A percentile compares a stretch with the other conserved stretches of the same genome.
Conservation (phyloP, 805 yeast genomes). For the Sugiyamaella americana region DNA sequence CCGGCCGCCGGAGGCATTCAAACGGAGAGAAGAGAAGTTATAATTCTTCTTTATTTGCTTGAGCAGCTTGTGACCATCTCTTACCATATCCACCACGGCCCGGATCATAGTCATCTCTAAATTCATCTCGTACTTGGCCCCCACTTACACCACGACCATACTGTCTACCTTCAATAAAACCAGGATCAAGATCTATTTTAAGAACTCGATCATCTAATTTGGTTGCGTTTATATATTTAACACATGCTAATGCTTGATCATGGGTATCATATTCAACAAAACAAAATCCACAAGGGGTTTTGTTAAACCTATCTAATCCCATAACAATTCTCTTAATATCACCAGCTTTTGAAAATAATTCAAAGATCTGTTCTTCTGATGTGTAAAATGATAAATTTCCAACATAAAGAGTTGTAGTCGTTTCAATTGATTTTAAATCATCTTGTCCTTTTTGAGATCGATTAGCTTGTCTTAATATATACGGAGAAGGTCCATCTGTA, state of each 20-base stretch:
- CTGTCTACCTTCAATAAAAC: conserved; percentile 92
- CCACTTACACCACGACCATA: conserved; percentile 91
- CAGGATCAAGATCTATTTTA: conserved; percentile 91
- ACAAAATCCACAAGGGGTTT: conserved; percentile 96
- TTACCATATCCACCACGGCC: conserved; percentile 41
- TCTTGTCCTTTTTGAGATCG: conserved; percentile 35
- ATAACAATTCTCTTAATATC: conserved; percentile 68
- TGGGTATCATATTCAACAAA: conserved; percentile 72
- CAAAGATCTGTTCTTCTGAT: conserved; percentile 91
- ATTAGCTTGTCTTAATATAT: conserved; percentile 31
- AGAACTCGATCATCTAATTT: conserved; percentile 76
- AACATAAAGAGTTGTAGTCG: conserved; percentile 75
- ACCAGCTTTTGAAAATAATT: conserved; percentile 58
- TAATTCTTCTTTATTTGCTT: neutral
- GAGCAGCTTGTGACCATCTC: conserved; percentile 19
- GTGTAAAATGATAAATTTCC: conserved; percentile 88
- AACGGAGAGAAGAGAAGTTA: too few species aligned
- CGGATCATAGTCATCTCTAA: conserved; percentile 38
- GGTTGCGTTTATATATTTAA: conserved; percentile 76
- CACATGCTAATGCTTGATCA: conserved; percentile 70
- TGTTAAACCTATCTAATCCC: conserved; percentile 88
- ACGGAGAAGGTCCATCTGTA: conserved; percentile 32
- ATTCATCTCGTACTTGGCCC: conserved; percentile 82
- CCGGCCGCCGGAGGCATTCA: too few species aligned
- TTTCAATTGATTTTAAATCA: conserved; percentile 59